phyloP scores from a whole-genome alignment of 345 rosid species.

The Camelina neglecta region DNA sequence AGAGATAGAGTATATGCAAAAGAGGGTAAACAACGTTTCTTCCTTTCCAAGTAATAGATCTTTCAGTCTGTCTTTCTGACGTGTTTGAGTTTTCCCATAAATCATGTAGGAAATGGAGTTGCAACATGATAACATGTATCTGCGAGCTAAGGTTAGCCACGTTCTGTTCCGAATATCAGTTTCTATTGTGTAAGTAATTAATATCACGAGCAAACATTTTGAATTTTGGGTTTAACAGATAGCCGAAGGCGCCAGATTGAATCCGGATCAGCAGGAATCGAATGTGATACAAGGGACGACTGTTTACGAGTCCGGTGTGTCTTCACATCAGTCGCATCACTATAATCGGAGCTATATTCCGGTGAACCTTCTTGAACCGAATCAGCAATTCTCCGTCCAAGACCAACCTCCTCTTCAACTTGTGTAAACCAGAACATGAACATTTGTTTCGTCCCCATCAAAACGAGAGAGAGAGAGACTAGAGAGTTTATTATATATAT shows the following conservation, averaged over 20 bases:
- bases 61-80: background rate
- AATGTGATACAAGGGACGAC: conserved; percentile 47
- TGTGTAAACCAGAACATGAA: conserved; percentile 31
- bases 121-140: conserved; percentile 77
- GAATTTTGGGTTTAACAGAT: conserved; percentile 49
- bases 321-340: conserved; percentile 51
- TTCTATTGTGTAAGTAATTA: background rate
- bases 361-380: conserved; percentile 68
- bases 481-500: conserved; percentile 10
- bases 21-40: conserved; percentile 58
- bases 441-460: conserved; percentile 22
- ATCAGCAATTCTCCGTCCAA: conserved; percentile 60
- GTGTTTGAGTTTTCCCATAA: conserved; percentile 5
- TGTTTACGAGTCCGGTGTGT: conserved; percentile 49
- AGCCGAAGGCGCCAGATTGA: conserved; percentile 61
- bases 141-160: conserved; percentile 66
- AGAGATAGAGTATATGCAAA: conserved; percentile 92
- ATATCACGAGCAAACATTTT: background rate
- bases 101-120: conserved; percentile 76
- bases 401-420: conserved; percentile 64
- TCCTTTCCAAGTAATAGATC: conserved; percentile 7
- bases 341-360: conserved; percentile 66
- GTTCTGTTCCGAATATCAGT: background rate
- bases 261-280: conserved; percentile 47
- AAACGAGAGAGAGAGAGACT: background rate